phyloP scores from a whole-genome alignment of 148 eudicot genomes.

The Spergularia marina region DNA sequence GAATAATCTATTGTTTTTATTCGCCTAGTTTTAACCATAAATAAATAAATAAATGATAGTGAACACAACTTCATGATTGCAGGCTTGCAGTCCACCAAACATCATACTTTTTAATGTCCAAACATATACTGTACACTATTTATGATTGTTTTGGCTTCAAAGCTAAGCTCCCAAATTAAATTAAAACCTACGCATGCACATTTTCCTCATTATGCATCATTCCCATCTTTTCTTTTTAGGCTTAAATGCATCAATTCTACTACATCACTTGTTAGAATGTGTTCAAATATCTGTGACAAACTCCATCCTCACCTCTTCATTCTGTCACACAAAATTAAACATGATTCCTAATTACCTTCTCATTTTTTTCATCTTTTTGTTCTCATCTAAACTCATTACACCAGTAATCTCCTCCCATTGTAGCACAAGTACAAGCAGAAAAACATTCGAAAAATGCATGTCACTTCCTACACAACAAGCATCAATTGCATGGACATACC shows the following conservation, averaged over 20 bases:
- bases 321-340: conserved; percentile 15
- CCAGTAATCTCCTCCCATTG: conserved; percentile 52
- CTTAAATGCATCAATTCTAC: conserved; percentile 6
- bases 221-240: background rate
- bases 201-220: background rate
- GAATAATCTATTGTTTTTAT: too few relatives aligned
- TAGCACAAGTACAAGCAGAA: conserved; percentile 50
- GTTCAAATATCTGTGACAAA: conserved; percentile 16
- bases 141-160: conserved; percentile 41
- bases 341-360: conserved; percentile 38
- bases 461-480: conserved; percentile 80
- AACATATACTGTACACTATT: background rate
- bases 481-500: conserved; percentile 87
- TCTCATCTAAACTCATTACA: conserved; percentile 11
- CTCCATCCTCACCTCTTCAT: conserved; percentile 3
- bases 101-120: background rate
- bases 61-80: conserved; percentile 5
- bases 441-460: conserved; percentile 76
- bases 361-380: conserved; percentile 29
- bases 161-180: conserved; percentile 41
- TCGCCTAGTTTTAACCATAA: background rate
- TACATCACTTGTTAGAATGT: background rate
- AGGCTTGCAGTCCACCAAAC: conserved; percentile 9
- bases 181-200: conserved; percentile 10
- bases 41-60: background rate